phyloP scores from a whole-genome alignment of 352 stramenopile species.

The Pythium aristosporum region DNA sequence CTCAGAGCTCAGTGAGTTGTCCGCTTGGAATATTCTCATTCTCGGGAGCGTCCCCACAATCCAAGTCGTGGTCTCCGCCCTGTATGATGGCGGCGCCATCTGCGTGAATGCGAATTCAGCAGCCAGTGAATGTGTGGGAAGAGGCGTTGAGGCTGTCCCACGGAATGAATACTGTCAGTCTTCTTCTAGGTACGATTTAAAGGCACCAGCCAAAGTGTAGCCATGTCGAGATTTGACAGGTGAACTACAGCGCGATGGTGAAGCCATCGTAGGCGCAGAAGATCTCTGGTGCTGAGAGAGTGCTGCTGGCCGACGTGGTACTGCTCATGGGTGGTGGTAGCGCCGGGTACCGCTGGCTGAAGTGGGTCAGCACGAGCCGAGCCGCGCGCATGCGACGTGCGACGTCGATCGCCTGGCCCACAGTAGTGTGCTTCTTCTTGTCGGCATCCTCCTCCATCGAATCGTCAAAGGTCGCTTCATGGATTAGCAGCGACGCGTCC shows the following conservation, averaged over 20 bases:
- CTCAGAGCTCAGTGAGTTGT: too few species aligned
- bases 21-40: neutral
- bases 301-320: neutral
- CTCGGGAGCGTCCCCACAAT: too few species aligned
- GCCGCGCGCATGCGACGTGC: conserved; percentile 74
- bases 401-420: conserved; percentile 89
- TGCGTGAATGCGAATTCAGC: conserved; percentile 17
- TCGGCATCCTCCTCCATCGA: conserved; percentile 91
- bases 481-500: conserved; percentile 88
- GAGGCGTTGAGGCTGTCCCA: conserved; percentile 8
- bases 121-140: conserved; percentile 11
- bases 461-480: conserved; percentile 98
- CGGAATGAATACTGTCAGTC: neutral
- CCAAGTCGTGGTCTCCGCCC: too few species aligned
- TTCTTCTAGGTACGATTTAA: conserved; percentile 9
- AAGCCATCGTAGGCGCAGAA: conserved; percentile 46
- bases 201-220: conserved; percentile 19
- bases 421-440: conserved; percentile 93
- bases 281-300: conserved; percentile 10
- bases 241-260: conserved; percentile 4
- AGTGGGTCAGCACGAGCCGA: conserved; percentile 95
- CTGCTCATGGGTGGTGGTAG: conserved; percentile 37
- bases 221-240: conserved; percentile 4
- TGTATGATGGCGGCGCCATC: neutral
- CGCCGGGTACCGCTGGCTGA: conserved; percentile 82